Conservation (phyloP, 2,329 filamentous ascomycete species). For the Didymellaceae sp. region DNA sequence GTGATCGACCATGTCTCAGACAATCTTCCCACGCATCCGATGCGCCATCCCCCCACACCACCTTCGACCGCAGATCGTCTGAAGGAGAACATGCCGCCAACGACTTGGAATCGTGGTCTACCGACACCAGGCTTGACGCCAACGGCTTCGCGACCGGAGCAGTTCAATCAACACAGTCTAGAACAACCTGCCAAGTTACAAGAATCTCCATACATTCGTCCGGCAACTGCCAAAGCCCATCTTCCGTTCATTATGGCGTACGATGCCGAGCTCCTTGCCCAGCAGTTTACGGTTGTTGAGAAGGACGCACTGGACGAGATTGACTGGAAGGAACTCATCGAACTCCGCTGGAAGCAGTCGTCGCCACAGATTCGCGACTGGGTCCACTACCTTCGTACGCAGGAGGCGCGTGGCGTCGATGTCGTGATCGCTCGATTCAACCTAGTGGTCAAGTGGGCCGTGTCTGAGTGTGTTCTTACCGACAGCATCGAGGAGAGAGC, state of each 20-base stretch:
- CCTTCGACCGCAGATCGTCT: slow-evolving; percentile 50
- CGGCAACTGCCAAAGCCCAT: slow-evolving; percentile 54
- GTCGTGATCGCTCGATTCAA: slow-evolving; percentile 88
- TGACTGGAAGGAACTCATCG: slow-evolving; percentile 86
- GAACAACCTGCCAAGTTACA: slow-evolving; percentile 29
- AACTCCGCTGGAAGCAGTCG: slow-evolving; percentile 80
- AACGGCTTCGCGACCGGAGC: slow-evolving; percentile 31
- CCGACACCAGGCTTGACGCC: slow-evolving; percentile 49
- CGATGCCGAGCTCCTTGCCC: slow-evolving; percentile 77
- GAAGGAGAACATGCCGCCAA: slow-evolving; percentile 32
- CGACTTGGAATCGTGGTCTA: slow-evolving; percentile 45
- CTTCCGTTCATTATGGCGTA: slow-evolving; percentile 82
- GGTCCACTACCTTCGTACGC: slow-evolving; percentile 79
- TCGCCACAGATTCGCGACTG: slow-evolving; percentile 73
- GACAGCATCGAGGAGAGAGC: slow-evolving; percentile 74
- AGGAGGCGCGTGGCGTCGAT: slow-evolving; percentile 77
- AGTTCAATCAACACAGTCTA: slow-evolving; percentile 33
- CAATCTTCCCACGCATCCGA: slow-evolving; percentile 39
- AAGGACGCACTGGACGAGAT: slow-evolving; percentile 86
- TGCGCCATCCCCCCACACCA: slow-evolving; percentile 52
- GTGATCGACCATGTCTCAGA: slow-evolving; percentile 42
- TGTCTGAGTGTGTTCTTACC: slow-evolving; percentile 80
- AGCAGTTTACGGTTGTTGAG: slow-evolving; percentile 85
- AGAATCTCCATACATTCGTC: slow-evolving; percentile 30
- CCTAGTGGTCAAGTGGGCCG: slow-evolving; percentile 85